phyloP scores from a whole-genome alignment of 2,329 filamentous ascomycete species.

The Westerdykella ornata region DNA sequence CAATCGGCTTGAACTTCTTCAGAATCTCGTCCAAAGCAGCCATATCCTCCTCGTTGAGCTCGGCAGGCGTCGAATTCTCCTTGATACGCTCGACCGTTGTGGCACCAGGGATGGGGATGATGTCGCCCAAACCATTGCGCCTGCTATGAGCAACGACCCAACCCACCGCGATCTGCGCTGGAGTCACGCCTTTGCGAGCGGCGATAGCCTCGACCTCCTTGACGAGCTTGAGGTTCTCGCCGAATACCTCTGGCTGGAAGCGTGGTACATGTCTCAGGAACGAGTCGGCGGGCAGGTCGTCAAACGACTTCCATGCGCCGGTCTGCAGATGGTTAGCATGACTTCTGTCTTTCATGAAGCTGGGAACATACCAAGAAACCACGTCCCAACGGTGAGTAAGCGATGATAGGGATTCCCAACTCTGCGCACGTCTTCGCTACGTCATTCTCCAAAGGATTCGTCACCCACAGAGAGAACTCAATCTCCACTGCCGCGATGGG shows the following conservation, averaged over 20 bases:
- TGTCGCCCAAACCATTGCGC: slow-evolving; percentile 48
- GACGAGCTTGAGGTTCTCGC: slow-evolving; percentile 59
- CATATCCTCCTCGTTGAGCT: slow-evolving; percentile 44
- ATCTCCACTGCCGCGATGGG: slow-evolving; percentile 55
- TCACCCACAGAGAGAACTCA: slow-evolving; percentile 53
- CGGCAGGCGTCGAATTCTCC: slow-evolving; percentile 57
- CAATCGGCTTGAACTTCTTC: slow-evolving; percentile 40
- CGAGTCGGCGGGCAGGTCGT: slow-evolving; percentile 56
- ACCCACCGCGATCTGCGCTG: slow-evolving; percentile 59
- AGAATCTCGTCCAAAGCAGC: slow-evolving; percentile 48
- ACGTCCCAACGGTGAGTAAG: slow-evolving; percentile 63
- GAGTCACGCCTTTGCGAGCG: slow-evolving; percentile 51
- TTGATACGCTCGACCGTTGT: slow-evolving; percentile 50
- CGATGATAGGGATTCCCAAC: slow-evolving; percentile 60
- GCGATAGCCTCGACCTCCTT: slow-evolving; percentile 54
- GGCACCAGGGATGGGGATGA: slow-evolving; percentile 63
- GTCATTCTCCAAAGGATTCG: slow-evolving; percentile 53
- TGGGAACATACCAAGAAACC: slow-evolving; percentile 49
- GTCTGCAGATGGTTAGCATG: slow-evolving; percentile 28
- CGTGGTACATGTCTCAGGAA: slow-evolving; percentile 47
- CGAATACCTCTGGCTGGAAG: slow-evolving; percentile 58
- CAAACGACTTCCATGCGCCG: slow-evolving; percentile 40
- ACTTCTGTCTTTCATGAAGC: slow-evolving; percentile 43
- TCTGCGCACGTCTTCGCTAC: slow-evolving; percentile 53
- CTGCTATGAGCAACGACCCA: slow-evolving; percentile 53